phyloP scores from a whole-genome alignment of 2,329 filamentous ascomycete genomes.

The Aspergillus texensis region DNA sequence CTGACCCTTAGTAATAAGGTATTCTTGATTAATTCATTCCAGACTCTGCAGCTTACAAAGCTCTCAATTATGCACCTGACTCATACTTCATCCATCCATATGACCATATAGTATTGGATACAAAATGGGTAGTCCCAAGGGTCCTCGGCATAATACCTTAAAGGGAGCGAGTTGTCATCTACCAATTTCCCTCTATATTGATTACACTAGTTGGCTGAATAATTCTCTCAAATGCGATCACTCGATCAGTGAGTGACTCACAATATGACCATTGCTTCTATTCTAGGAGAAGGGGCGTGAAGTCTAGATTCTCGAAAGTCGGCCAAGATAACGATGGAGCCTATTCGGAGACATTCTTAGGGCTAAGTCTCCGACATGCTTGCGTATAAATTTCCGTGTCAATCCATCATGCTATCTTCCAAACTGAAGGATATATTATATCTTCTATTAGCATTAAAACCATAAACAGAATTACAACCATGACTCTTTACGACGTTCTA shows the following conservation, averaged over 20 bases:
- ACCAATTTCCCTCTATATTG: background rate
- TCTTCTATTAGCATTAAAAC: background rate
- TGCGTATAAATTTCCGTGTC: background rate
- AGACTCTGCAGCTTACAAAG: background rate
- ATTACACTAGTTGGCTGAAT: background rate
- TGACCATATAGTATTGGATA: background rate
- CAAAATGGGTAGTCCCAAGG: background rate
- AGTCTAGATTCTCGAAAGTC: background rate
- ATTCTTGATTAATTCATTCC: background rate
- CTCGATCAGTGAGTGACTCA: background rate
- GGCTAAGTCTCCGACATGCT: background rate
- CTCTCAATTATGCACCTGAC: background rate
- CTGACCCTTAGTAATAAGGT: too few relatives aligned
- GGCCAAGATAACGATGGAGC: background rate
- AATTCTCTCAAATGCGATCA: background rate
- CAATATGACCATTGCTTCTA: background rate
- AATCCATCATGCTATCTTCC: background rate
- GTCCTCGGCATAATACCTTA: background rate
- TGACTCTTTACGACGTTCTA: slow-evolving; percentile 5
- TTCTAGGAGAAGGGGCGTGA: background rate
- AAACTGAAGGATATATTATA: accelerated
- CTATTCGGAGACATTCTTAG: background rate
- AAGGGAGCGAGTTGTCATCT: background rate
- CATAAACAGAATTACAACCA: background rate
- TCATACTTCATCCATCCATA: background rate